Percentiles rank a stretch among this genome's conserved stretches.
Evolutionary conservation across 176 grass and related monocot genomes (phyloP).

Genomic region (Microstegium vimineum): DNA sequence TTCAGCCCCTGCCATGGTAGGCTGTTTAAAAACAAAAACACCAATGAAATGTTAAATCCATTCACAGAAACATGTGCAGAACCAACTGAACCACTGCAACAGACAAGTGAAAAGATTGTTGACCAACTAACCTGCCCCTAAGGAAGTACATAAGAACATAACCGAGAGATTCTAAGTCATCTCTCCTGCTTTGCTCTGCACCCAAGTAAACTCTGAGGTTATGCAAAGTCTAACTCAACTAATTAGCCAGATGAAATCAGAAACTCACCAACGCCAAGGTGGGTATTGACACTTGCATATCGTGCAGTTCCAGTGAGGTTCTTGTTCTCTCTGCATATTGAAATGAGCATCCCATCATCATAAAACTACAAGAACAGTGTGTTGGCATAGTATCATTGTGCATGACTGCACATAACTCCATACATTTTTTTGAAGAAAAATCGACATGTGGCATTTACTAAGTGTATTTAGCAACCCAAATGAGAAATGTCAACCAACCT

Average conservation of each 20-base stretch:
- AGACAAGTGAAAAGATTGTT: not conserved
- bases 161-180: conserved; percentile 82
- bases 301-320: conserved; percentile 83
- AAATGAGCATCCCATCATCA: conserved; percentile 12
- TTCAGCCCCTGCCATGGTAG: conserved; percentile 82
- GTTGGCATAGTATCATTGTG: not conserved
- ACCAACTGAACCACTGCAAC: not conserved
- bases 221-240: not conserved
- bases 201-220: not conserved
- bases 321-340: conserved; percentile 68
- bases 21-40: conserved; percentile 35
- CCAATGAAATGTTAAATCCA: not conserved
- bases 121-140: conserved; percentile 59
- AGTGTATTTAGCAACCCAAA: not conserved
- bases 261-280: conserved; percentile 79
- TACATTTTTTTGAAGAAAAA: not conserved
- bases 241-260: not conserved
- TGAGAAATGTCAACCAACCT: conserved; percentile 33
- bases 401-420: not conserved
- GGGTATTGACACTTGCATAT: conserved; percentile 89
- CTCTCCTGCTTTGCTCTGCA: conserved; percentile 87
- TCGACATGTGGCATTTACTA: not conserved
- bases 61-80: not conserved
- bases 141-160: conserved; percentile 92
- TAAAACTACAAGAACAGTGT: not conserved